Percentiles rank a stretch among this genome's conserved stretches.
Evolutionary conservation across 2,329 filamentous ascomycete species (phyloP).

Genomic region (Chrysoporthe cubensis): DNA sequence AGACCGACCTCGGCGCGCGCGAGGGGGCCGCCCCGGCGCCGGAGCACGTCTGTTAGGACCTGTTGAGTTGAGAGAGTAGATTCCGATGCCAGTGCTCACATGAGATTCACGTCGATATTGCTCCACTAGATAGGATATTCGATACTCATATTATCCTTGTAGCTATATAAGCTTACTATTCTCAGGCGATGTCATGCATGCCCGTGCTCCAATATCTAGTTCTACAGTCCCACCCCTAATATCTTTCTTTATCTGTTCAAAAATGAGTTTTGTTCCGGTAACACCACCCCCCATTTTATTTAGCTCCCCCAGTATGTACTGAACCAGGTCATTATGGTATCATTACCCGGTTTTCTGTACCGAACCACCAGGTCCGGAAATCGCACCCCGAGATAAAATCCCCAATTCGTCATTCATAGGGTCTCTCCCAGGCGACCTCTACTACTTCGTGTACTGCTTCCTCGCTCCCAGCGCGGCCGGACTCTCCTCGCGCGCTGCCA

Average conservation of each 20-base stretch:
- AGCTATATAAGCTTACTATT: neutral
- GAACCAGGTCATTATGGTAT: neutral
- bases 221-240: neutral
- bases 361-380: neutral
- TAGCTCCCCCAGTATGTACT: neutral
- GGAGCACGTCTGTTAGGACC: conserved; percentile 70
- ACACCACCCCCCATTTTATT: no score
- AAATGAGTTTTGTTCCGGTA: neutral
- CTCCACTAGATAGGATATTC: neutral
- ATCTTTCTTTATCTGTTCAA: neutral
- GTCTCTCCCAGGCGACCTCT: neutral
- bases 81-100: no score
- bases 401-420: neutral
- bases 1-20: conserved; percentile 74
- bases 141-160: neutral
- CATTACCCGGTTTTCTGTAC: neutral
- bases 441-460: conserved; percentile 20
- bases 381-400: no score
- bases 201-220: neutral
- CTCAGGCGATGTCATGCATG: neutral
- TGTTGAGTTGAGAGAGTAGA: neutral
- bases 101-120: neutral
- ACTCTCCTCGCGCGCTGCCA: conserved; percentile 10
- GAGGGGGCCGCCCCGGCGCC: conserved; percentile 64
- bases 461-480: conserved; percentile 7